Base-by-base conservation (phyloP, 2,329 filamentous ascomycete species). In the Aureobasidium melanogenum region DNA sequence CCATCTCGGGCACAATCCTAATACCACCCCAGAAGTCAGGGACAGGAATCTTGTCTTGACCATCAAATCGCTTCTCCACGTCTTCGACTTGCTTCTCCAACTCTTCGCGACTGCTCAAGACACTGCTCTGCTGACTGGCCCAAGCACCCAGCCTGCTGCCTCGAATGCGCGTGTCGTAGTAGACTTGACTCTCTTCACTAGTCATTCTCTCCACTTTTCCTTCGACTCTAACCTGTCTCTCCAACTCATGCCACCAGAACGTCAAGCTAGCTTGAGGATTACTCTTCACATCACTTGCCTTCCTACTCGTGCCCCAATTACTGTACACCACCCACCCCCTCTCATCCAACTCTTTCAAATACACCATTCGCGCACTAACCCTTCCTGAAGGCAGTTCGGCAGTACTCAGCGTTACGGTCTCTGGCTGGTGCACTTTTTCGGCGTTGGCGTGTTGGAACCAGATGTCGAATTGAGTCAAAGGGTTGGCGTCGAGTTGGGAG, bases 21-120 rank as follows among this genome's bases (percentile, higher is more conserved):
- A 97, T 72, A 0, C 94, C 94, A 32, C 94, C 94, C 94, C 94
- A 99, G 73, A 96, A 97, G 10, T 89, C 87, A 4, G 94, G 94
- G 54, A 97, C 86, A 1, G 92, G 92, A 66, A 99, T 96, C 61
- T 88, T 76, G 30, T 96, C 88, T 65, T 82, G 70, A 1, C 85
- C 89, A 44, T 86, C 82, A 72, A 96, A 99, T 67, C 78, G 81
- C 72, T 82, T 77, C 77, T 96, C 89, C 38, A 86, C 82, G 69
- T 96, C 90, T 65, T 79, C 79, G 0, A 97, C 91, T 80, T 87
- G 86, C 38, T 79, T 76, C 70, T 96, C 90, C 63, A 99, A 76
- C 76, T 89, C 80, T 64, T 81, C 82, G 52, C 93, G 80, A 4
- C 88, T 88, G 47, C 67, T 67, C 61, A 97, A 75, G 44, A 93